Base-by-base conservation (phyloP, 192 early-diverging fungal species). In the Linnemannia schmuckeri region DNA sequence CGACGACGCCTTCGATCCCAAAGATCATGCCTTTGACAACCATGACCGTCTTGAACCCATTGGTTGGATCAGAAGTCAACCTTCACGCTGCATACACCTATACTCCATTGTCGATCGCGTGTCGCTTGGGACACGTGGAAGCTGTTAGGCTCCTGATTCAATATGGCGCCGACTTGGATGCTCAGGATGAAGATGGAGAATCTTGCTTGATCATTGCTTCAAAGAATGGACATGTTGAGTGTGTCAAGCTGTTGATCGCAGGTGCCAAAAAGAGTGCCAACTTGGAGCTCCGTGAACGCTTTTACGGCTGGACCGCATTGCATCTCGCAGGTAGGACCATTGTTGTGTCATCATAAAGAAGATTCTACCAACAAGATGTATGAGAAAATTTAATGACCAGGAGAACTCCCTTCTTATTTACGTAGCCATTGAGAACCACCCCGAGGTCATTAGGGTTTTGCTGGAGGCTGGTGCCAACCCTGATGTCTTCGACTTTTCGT, bases 101-200 rank as follows among this genome's bases (percentile, higher is more conserved):
- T 40, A 89, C 93, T 27, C 91, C 92, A 0, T 72, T 93, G 41
- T 90, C 92, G 2, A 88, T 92, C 24, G 91, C 93, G 17, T 90
- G 89, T 71, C 90, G 92, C 40, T 68, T 91, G 41, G 89, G 88
- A 9, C 91, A 94, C 75, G 72, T 86, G 0, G 80, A 82, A 4
- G 87, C 92, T 22, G 85, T 93, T 6, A 74, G 82, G 27, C 74
- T 95, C 27, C 80, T 96, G 6, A 84, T 96, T 18, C 72, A 75
- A 3, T 79, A 85, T 44, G 91, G 92, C 22, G 93, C 93, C 33
- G 81, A 94, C 70, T 75, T 91, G 41, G 91, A 96, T 83, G 75
- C 92, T 42, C 82, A 89, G 22, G 94, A 96, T 80, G 86, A 94
- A 40, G 94, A 95, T 70, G 94, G 93, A n/a, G 96, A 95, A 82